Conservation (phyloP, 495 filamentous ascomycete genomes). For the Aspergillus diversus region DNA sequence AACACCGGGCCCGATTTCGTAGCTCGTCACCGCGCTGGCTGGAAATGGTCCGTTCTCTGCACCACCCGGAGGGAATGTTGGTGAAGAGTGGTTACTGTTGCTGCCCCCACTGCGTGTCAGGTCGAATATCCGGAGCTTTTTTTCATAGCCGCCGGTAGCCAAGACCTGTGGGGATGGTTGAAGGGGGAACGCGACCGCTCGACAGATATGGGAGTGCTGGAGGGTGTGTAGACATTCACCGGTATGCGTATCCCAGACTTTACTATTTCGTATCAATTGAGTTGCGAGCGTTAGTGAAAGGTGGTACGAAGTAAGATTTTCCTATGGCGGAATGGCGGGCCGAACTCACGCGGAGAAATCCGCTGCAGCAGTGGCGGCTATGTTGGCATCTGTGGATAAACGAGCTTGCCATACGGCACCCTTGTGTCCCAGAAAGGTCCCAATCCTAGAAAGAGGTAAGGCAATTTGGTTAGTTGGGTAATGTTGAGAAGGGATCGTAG, state of each 20-base stretch:
- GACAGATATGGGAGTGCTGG: conserved; percentile 91
- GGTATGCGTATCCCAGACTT: conserved; percentile 95
- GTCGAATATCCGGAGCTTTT: conserved; percentile 95
- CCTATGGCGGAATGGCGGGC: not conserved
- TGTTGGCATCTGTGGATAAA: conserved; percentile 82
- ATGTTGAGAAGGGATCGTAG: not conserved
- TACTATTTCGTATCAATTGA: conserved; percentile 51
- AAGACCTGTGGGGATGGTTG: conserved; percentile 75
- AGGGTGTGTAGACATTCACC: conserved; percentile 89
- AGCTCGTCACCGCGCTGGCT: conserved; percentile 54
- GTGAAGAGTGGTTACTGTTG: conserved; percentile 46
- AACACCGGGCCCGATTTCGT: conserved; percentile 82
- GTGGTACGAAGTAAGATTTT: not conserved
- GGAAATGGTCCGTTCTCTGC: conserved; percentile 42
- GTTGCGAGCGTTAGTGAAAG: not conserved
- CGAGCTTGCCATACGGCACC: conserved; percentile 96
- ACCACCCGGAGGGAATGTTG: conserved; percentile 33
- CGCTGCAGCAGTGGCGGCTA: conserved; percentile 89
- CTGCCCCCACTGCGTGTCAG: conserved; percentile 53
- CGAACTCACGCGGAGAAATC: conserved; percentile 87
- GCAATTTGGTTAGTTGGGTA: not conserved
- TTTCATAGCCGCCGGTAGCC: conserved; percentile 92
- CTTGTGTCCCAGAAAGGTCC: conserved; percentile 97
- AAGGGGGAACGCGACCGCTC: conserved; percentile 84
- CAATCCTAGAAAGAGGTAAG: conserved; percentile 66